Conservation (phyloP, 108 stramenopile genomes). For the Aurantiochytrium sp. region DNA sequence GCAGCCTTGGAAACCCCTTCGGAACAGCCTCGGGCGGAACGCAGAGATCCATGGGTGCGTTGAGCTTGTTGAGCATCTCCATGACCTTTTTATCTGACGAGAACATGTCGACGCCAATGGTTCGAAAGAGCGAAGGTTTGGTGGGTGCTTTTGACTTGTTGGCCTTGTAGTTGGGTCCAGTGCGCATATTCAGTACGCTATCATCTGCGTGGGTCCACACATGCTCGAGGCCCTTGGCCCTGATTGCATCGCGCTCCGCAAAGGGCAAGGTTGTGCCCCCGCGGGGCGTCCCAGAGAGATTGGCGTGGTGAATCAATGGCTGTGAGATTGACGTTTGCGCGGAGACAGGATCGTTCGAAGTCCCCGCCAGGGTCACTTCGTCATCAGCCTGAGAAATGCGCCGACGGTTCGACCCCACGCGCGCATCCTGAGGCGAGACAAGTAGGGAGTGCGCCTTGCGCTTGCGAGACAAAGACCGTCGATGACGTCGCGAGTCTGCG, state of each 20-base stretch:
- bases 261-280: neutral
- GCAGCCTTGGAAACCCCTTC: neutral
- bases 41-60: neutral
- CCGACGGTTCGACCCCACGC: neutral
- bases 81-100: neutral
- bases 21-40: neutral
- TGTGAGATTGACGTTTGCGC: no score
- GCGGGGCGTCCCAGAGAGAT: neutral
- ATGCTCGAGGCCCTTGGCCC: neutral
- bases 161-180: neutral
- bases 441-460: neutral
- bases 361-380: neutral
- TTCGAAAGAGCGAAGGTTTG: neutral
- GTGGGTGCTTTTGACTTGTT: neutral
- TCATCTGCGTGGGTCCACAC: neutral
- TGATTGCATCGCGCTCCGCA: neutral
- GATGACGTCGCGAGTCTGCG: neutral
- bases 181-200: neutral
- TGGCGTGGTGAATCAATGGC: neutral
- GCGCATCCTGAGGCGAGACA: neutral
- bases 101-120: slow-evolving; percentile 2
- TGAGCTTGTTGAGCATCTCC: neutral
- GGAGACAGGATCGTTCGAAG: no score
- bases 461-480: neutral
- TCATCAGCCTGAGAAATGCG: no score